Conservation (phyloP, 345 rosid genomes). For the Gossypium turneri region DNA sequence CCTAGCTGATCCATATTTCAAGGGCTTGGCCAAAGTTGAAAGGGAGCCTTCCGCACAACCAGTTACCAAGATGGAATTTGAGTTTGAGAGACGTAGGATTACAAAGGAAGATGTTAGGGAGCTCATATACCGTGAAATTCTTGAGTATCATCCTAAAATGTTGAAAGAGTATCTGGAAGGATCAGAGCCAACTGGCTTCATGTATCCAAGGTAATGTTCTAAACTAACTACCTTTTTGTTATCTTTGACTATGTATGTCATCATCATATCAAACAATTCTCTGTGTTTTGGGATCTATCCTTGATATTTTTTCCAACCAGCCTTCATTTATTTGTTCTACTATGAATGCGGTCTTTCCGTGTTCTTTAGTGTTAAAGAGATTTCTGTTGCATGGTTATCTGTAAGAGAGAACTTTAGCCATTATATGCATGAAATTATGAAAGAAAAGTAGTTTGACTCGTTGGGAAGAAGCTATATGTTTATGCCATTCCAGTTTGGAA, state of each 20-base stretch:
- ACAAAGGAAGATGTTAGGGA: slow-evolving; percentile 95
- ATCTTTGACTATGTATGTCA: neutral
- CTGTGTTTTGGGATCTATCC: neutral
- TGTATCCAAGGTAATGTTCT: slow-evolving; percentile 80
- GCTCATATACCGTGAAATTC: slow-evolving; percentile 85
- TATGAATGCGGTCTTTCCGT: neutral
- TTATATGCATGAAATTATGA: neutral
- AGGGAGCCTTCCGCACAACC: slow-evolving; percentile 97
- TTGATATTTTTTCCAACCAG: neutral
- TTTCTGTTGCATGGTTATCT: neutral
- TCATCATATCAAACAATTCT: neutral
- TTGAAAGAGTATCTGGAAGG: slow-evolving; percentile 81
- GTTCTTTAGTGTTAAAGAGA: neutral
- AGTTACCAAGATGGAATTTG: slow-evolving; percentile 92
- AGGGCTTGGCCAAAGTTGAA: slow-evolving; percentile 88
- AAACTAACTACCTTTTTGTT: neutral
- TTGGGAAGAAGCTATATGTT: neutral
- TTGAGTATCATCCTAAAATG: slow-evolving; percentile 96
- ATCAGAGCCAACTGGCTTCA: slow-evolving; percentile 86
- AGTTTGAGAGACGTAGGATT: slow-evolving; percentile 91
- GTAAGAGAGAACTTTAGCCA: slow-evolving; percentile 1
- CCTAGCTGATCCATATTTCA: slow-evolving; percentile 91
- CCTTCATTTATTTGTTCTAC: neutral
- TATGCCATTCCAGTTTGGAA: neutral
- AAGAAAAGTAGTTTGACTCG: neutral